Base-by-base conservation (phyloP, 768 basidiomycete genomes). In the Clavaria fumosa region DNA sequence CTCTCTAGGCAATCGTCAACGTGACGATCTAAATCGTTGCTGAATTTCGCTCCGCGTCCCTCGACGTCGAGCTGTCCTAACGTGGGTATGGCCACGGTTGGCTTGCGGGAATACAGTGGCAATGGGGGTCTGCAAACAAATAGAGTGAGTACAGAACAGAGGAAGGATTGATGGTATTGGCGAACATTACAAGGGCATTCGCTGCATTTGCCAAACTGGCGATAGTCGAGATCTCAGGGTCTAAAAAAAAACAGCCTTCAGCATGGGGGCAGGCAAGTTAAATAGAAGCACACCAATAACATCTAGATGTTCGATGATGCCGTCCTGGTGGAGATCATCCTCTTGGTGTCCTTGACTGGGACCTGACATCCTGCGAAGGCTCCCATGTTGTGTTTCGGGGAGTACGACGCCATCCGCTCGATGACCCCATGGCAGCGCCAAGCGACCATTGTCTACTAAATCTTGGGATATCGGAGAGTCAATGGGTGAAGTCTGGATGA, bases 281-380 rank as follows among this genome's bases (percentile, higher is more conserved):
- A 18, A 46, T 38, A 32, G 5, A 31, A 10, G 35, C 61, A 31
- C 46, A 76, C 79, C 80, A 42, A 84, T 80, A 30, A 74, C 77
- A 55, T 89, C 84, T 45, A 89, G 57, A 52, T 86, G 76, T 43
- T 86, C 84, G 4, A 88, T 80, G 33, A 86, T 70, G 47, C 83
- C 78, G 48, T 86, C 79, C 42, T 77, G 70, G 49, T 86, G 78
- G 39, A 71, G 64, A 2, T 53, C 39, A 4, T 45, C 40, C 12
- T 46, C 42, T 3, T 26, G 12, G 15, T 31, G 23, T 5, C 47
- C 42, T 23, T 34, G 27, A 9, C 36, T 31, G 7, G 33, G 31
- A 24, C 23, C 38, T 19, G 43, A 50, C 0, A 62, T 61, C 42
- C 66, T 71, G 38, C 61, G 67, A 26, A 66, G 53, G 11, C 58